These are phyloP conservation scores for Cladorrhinum sp. DNA, from an alignment of 2,329 filamentous ascomycete genomes.

Conservation along the genomic window DNA sequence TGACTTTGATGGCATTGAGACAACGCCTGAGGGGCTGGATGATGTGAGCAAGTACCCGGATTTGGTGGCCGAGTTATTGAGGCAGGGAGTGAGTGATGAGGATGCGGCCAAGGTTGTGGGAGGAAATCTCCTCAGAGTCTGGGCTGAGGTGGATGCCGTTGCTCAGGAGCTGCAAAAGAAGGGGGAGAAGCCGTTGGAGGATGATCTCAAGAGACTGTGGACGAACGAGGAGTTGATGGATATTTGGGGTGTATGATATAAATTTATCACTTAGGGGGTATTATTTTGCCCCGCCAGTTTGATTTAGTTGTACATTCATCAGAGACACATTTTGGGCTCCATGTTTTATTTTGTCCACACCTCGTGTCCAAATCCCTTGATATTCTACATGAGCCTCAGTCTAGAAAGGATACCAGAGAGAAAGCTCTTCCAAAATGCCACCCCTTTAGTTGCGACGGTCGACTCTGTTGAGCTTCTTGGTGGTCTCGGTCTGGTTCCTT, in stretches of 20 bases:
- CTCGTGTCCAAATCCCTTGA: neutral
- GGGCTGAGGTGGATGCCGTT: constrained; percentile 73
- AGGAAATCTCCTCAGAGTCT: constrained; percentile 78
- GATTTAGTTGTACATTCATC: neutral
- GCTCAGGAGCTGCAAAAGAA: constrained; percentile 61
- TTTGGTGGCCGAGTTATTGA: constrained; percentile 71
- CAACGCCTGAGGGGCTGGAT: constrained; percentile 70
- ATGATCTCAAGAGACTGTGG: constrained; percentile 39
- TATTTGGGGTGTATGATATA: neutral
- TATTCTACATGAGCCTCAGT: constrained; percentile 8
- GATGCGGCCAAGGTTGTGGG: constrained; percentile 76
- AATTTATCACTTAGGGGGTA: no score
- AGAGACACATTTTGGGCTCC: neutral
- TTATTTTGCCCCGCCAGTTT: neutral
- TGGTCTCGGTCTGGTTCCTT: constrained; percentile 65
- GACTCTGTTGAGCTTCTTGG: constrained; percentile 60
- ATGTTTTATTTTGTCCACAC: neutral
- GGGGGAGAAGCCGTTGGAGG: constrained; percentile 53
- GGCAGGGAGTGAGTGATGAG: constrained; percentile 67
- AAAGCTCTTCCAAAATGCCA: neutral
- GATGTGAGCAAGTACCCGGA: constrained; percentile 83
- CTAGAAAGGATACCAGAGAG: neutral
- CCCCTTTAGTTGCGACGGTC: constrained; percentile 42
- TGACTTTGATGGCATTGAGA: constrained; percentile 78
- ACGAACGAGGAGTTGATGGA: neutral